A percentile compares a stretch with the other conserved stretches of the same genome.
Evolutionary conservation across 1,139 yeast species (phyloP).

Genomic region (Geotrichum citri-aurantii): DNA sequence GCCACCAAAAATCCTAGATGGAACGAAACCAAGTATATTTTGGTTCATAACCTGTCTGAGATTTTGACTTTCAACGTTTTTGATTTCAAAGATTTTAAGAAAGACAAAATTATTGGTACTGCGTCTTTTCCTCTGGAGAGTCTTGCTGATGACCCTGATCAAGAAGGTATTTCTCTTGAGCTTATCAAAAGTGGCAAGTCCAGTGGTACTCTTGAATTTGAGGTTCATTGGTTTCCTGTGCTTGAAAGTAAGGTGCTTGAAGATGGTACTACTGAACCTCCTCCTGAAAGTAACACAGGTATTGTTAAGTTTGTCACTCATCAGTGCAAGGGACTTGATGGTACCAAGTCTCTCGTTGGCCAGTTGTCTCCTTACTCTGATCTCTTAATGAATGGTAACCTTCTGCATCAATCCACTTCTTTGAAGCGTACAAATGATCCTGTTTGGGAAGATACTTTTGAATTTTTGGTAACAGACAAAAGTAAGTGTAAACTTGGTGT

Average conservation of each 20-base stretch:
- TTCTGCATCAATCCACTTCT: conserved; percentile 51
- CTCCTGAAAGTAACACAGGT: conserved; percentile 93
- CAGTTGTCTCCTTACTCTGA: conserved; percentile 67
- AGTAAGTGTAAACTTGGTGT: conserved; percentile 63
- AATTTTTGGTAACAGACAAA: conserved; percentile 69
- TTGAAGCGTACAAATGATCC: conserved; percentile 63
- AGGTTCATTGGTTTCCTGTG: conserved; percentile 71
- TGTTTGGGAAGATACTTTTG: conserved; percentile 57
- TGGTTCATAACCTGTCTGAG: conserved; percentile 70
- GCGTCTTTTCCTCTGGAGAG: conserved; percentile 66
- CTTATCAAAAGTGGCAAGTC: conserved; percentile 71
- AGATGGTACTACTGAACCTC: conserved; percentile 80
- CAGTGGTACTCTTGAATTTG: conserved; percentile 68
- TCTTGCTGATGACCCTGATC: conserved; percentile 51
- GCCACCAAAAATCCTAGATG: conserved; percentile 71
- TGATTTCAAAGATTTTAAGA: conserved; percentile 73
- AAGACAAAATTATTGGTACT: conserved; percentile 76
- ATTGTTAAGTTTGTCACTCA: conserved; percentile 66
- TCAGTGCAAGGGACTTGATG: conserved; percentile 67
- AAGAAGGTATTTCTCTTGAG: conserved; percentile 48
- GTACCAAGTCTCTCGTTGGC: conserved; percentile 59
- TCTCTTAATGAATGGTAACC: conserved; percentile 56
- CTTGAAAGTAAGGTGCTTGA: conserved; percentile 67
- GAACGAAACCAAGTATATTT: conserved; percentile 72
- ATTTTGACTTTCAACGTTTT: conserved; percentile 63